phyloP scores from a whole-genome alignment of 768 basidiomycete species.

The Lactarius hatsudake region DNA sequence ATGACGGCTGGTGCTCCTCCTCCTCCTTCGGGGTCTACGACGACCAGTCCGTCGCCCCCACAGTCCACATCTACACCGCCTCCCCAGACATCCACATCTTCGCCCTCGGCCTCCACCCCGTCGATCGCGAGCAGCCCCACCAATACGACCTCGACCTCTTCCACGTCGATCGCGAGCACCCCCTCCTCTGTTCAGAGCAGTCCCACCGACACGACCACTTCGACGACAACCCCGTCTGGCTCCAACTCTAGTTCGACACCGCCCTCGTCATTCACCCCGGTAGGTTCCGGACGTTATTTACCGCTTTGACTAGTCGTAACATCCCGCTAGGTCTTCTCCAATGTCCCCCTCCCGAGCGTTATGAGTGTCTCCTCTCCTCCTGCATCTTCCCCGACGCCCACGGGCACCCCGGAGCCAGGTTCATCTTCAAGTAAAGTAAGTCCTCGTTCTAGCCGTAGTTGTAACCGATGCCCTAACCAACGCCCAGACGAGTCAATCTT shows the following conservation, averaged over 20 bases:
- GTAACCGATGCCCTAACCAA: slow-evolving; percentile 9
- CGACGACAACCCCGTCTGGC: slow-evolving; percentile 1
- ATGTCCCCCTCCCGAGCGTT: neutral
- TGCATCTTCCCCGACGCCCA: slow-evolving; percentile 13
- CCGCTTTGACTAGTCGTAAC: neutral
- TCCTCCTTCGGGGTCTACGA: neutral
- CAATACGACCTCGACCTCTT: no score
- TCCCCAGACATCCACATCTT: neutral
- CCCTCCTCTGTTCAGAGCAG: no score
- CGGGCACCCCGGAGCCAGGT: slow-evolving; percentile 10
- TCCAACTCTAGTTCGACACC: slow-evolving; percentile 6
- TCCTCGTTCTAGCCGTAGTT: neutral
- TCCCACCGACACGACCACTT: slow-evolving; percentile 4
- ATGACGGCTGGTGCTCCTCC: slow-evolving; percentile 15
- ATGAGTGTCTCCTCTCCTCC: slow-evolving; percentile 1
- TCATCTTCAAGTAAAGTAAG: neutral
- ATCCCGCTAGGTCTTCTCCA: slow-evolving; percentile 1
- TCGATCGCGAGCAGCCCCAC: no score
- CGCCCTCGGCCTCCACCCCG: neutral
- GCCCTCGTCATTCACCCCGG: neutral
- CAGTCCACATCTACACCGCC: slow-evolving; percentile 10
- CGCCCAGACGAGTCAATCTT: slow-evolving; percentile 23
- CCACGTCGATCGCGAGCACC: no score
- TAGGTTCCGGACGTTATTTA: neutral
- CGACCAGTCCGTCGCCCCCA: neutral